Conservation (phyloP, 2,329 filamentous ascomycete genomes). For the Blumeriella jaapii region DNA sequence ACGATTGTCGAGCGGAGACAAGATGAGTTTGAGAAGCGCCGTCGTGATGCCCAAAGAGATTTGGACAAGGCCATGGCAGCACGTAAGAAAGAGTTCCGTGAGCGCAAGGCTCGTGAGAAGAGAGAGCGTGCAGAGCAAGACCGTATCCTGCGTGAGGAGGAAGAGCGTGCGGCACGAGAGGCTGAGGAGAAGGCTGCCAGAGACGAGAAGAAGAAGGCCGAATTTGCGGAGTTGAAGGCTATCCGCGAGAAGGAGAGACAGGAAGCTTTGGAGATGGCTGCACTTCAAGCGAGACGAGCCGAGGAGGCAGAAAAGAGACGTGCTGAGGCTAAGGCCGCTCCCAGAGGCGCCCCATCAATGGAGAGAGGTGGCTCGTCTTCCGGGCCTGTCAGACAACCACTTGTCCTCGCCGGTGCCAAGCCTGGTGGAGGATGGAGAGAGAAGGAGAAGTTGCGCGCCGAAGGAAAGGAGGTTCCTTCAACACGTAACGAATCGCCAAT, state of each 20-base stretch:
- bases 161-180: constrained; percentile 69
- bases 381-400: constrained; percentile 41
- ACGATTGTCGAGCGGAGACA: constrained; percentile 77
- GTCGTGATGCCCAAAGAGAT: constrained; percentile 82
- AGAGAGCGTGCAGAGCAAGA: constrained; percentile 77
- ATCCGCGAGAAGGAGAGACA: constrained; percentile 56
- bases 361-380: constrained; percentile 37
- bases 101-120: constrained; percentile 72
- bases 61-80: constrained; percentile 82
- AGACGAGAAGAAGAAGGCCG: constrained; percentile 66
- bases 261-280: constrained; percentile 52
- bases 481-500: constrained; percentile 20
- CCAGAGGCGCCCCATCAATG: constrained; percentile 31
- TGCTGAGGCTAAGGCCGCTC: constrained; percentile 42
- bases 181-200: constrained; percentile 73
- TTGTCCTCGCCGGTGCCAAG: constrained; percentile 50
- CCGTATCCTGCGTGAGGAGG: constrained; percentile 65
- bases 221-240: constrained; percentile 53
- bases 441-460: constrained; percentile 44
- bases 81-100: constrained; percentile 79
- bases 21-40: constrained; percentile 91
- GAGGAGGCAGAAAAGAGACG: constrained; percentile 76
- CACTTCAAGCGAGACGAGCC: constrained; percentile 68
- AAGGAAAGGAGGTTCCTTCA: constrained; percentile 24
- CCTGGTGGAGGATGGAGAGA: constrained; percentile 68